Evolutionary conservation across 2,329 filamentous ascomycete genomes (phyloP).

Genomic region (Rutstroemia sydowiana): DNA sequence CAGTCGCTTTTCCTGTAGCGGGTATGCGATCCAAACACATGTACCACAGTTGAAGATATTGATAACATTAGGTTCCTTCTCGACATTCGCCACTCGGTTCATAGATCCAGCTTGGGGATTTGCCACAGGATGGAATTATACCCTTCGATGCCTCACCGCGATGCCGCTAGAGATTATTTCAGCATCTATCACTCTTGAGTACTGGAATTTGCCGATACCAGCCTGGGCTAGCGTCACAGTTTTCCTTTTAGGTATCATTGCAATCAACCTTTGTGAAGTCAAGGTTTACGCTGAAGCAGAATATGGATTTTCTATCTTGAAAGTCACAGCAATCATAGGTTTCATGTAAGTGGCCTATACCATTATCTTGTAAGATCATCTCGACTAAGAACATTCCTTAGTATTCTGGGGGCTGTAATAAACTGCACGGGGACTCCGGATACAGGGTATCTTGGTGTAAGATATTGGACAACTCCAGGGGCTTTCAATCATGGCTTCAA

Average conservation of each 20-base stretch:
- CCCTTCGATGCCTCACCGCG: slow-evolving; percentile 77
- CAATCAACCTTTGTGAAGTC: slow-evolving; percentile 82
- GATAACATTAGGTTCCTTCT: slow-evolving; percentile 53
- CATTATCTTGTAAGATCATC: not conserved
- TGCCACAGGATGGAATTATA: slow-evolving; percentile 93
- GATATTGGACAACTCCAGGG: slow-evolving; percentile 70
- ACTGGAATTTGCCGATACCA: slow-evolving; percentile 68
- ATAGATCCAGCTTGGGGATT: slow-evolving; percentile 95
- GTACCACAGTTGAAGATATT: not conserved
- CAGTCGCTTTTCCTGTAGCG: slow-evolving; percentile 88
- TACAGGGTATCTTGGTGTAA: slow-evolving; percentile 72
- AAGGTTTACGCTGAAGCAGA: slow-evolving; percentile 86
- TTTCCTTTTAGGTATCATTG: slow-evolving; percentile 68
- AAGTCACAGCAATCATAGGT: slow-evolving; percentile 78
- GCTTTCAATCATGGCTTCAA: slow-evolving; percentile 80
- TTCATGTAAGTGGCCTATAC: slow-evolving; percentile 60
- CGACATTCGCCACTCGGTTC: slow-evolving; percentile 85
- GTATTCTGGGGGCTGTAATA: slow-evolving; percentile 77
- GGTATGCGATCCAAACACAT: slow-evolving; percentile 36
- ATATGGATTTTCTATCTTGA: slow-evolving; percentile 80
- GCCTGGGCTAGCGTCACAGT: slow-evolving; percentile 79
- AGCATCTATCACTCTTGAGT: slow-evolving; percentile 74
- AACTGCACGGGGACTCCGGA: slow-evolving; percentile 73
- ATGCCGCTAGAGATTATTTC: slow-evolving; percentile 82
- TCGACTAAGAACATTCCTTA: slow-evolving; percentile 31